Percentiles rank a stretch among this genome's conserved stretches.
These are phyloP conservation scores for Pecoramyces ruminantium DNA, from an alignment of 192 early-diverging fungal genomes.

Conservation along the genomic window DNA sequence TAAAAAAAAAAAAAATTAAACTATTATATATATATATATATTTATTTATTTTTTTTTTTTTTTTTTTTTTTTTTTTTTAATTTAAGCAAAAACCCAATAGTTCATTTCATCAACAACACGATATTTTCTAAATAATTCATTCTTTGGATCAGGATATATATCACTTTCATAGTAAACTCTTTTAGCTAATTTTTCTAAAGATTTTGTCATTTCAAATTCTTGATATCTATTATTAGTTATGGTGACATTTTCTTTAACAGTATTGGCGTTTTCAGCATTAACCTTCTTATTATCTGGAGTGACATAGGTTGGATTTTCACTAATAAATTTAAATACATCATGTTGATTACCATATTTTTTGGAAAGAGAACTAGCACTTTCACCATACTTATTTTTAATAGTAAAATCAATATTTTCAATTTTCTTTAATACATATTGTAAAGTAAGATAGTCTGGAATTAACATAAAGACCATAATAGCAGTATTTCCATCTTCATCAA, in stretches of 20 bases:
- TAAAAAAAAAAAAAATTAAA: no score
- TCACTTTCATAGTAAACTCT: background rate
- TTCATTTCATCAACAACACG: background rate
- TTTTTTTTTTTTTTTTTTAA: no score
- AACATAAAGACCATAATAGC: background rate
- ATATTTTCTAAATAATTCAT: background rate
- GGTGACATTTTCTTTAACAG: background rate
- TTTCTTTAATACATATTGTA: background rate
- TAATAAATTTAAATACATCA: background rate
- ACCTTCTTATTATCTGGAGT: background rate
- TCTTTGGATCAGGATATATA: background rate
- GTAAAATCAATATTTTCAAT: background rate
- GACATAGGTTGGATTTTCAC: background rate
- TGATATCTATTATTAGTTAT: background rate
- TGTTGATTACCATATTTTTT: background rate
- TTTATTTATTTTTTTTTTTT: no score
- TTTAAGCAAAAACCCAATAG: background rate
- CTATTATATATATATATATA: no score
- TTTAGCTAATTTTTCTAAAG: background rate
- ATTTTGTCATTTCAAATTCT: background rate
- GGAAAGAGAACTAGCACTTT: background rate
- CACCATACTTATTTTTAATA: background rate
- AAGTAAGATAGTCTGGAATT: background rate
- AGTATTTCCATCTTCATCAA: background rate
- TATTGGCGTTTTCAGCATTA: background rate